These are phyloP conservation scores for Carallia pectinifolia DNA, from an alignment of 345 rosid genomes.

Conservation along the genomic window DNA sequence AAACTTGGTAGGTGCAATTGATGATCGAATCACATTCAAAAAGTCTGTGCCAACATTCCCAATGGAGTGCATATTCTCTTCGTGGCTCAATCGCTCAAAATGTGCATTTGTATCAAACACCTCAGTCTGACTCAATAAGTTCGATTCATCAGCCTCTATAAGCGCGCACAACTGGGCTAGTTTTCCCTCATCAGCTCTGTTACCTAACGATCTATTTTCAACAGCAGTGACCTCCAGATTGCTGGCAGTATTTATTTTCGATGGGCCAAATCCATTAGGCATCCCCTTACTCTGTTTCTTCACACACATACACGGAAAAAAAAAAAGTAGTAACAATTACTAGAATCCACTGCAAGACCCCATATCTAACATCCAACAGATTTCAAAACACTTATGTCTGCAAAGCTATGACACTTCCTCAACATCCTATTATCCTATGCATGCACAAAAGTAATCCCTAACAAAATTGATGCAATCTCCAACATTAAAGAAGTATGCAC, in stretches of 20 bases:
- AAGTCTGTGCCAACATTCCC: conserved; percentile 35
- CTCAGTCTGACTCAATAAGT: conserved; percentile 42
- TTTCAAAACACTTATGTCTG: not conserved
- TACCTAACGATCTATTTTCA: conserved; percentile 36
- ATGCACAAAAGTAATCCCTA: not conserved
- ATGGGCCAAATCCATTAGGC: conserved; percentile 42
- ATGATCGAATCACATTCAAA: conserved; percentile 30
- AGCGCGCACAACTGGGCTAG: conserved; percentile 43
- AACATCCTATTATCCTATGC: not conserved
- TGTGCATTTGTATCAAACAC: conserved; percentile 36
- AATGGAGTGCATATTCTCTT: conserved; percentile 35
- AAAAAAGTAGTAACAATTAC: conserved; percentile 5
- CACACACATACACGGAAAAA: conserved; percentile 13
- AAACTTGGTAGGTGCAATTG: conserved; percentile 25
- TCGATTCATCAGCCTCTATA: conserved; percentile 47
- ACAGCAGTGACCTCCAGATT: conserved; percentile 29
- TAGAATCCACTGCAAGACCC: not conserved
- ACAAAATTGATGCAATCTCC: not conserved
- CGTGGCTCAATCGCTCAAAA: conserved; percentile 41
- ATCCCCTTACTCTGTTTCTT: conserved; percentile 44
- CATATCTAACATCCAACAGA: not conserved
- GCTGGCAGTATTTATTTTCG: conserved; percentile 32
- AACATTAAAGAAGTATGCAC: not conserved
- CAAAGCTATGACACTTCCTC: not conserved
- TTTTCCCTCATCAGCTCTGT: conserved; percentile 43